These are phyloP conservation scores for Ustilago nuda DNA, from an alignment of 1,284 basidiomycete species.

Conservation along the genomic window DNA sequence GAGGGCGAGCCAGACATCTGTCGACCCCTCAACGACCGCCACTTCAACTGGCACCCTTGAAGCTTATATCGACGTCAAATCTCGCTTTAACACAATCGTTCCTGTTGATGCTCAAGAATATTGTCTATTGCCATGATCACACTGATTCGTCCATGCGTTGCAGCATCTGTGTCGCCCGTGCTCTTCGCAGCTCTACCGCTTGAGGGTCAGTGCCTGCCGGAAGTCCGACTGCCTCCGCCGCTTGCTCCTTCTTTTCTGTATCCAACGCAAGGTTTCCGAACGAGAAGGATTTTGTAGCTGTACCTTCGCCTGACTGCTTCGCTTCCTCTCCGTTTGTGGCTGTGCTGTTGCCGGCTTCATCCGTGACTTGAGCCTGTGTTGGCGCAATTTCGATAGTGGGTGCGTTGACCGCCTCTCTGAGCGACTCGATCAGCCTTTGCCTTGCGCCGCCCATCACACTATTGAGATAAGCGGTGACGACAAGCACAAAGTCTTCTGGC, in stretches of 20 bases:
- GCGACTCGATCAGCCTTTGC: slow-evolving; percentile 41
- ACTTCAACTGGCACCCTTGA: neutral
- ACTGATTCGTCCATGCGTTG: slow-evolving; percentile 32
- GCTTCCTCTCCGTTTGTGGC: slow-evolving; percentile 7
- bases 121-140: slow-evolving; percentile 5
- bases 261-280: slow-evolving; percentile 43
- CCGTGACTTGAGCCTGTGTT: slow-evolving; percentile 14
- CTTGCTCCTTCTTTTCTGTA: slow-evolving; percentile 33
- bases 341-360: slow-evolving; percentile 4
- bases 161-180: slow-evolving; percentile 34
- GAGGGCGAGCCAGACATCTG: slow-evolving; percentile 17
- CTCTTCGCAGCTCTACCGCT: slow-evolving; percentile 31
- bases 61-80: neutral
- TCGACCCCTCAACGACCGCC: neutral
- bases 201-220: slow-evolving; percentile 33
- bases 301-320: neutral
- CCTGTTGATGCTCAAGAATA: neutral
- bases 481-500: slow-evolving; percentile 39
- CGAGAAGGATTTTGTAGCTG: slow-evolving; percentile 37
- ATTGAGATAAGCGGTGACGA: slow-evolving; percentile 45
- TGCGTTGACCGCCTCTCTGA: slow-evolving; percentile 41
- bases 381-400: slow-evolving; percentile 15
- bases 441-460: slow-evolving; percentile 50
- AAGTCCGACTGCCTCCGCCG: slow-evolving; percentile 24
- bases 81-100: neutral